Percentiles rank a stretch among this genome's conserved stretches.
Conservation (phyloP, 768 basidiomycete genomes). For the Ramaria sp. region DNA sequence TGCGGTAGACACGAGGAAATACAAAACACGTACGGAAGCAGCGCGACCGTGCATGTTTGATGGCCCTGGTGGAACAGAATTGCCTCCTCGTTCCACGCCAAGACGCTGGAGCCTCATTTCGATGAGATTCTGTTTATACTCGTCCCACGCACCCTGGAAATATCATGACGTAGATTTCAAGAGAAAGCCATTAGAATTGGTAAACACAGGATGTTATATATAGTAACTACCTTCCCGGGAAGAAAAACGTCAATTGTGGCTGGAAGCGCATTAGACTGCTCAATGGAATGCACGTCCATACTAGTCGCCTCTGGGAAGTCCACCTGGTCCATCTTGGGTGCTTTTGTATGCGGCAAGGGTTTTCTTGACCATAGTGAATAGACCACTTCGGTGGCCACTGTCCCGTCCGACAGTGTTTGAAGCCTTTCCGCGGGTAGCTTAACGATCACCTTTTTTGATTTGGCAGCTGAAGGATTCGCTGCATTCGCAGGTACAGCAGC, state of each 20-base stretch:
- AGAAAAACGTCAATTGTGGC: constrained; percentile 69
- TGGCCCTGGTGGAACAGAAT: constrained; percentile 32
- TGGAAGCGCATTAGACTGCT: constrained; percentile 50
- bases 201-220: not conserved
- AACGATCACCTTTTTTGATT: constrained; percentile 57
- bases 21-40: constrained; percentile 55
- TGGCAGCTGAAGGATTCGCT: constrained; percentile 18
- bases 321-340: constrained; percentile 21
- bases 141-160: constrained; percentile 61
- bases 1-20: constrained; percentile 9
- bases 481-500: constrained; percentile 23
- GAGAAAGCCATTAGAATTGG: constrained; percentile 5
- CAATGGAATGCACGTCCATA: constrained; percentile 52
- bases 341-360: constrained; percentile 32
- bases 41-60: constrained; percentile 66
- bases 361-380: constrained; percentile 47
- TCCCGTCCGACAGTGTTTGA: constrained; percentile 22
- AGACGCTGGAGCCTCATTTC: constrained; percentile 75
- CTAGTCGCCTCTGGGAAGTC: constrained; percentile 28
- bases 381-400: constrained; percentile 22
- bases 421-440: constrained; percentile 63
- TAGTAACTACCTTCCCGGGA: constrained; percentile 54
- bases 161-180: constrained; percentile 10
- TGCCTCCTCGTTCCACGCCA: constrained; percentile 55
- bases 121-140: constrained; percentile 55